Evolutionary conservation across 129 eudicot genomes (phyloP), one percentile per base, ranked within the genome.

Genomic region (Flaveria robusta): DNA sequence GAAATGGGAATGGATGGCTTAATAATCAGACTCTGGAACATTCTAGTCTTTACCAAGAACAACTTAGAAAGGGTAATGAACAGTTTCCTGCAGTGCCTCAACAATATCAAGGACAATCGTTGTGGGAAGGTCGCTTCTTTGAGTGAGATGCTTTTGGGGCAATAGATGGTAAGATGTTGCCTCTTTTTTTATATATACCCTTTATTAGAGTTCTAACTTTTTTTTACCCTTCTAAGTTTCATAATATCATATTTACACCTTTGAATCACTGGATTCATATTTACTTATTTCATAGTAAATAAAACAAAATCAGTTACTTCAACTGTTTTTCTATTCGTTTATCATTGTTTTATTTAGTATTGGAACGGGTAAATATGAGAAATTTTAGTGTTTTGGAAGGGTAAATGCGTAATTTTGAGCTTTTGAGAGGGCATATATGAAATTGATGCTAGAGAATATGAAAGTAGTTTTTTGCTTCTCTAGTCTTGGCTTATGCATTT

Each of bases 111-210:
- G 97, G 96, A 39, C 97, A 89, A 72, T 81, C 97, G 26, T 80
- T 86, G 58, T 91, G 96, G 99, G 96, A 87, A 80, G 86, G 89
- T 77, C 89, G 89, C 49, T 89, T 86, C 86, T 79, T 86, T 75
- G 97, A 82, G 95, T 91, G 97, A 90, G 83, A 78, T 83, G 84
- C 65, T 68, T 69, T 64, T 64, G 77, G 77, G 79, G 63, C 76
- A 78, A 55, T 78, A 69, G 79, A 87, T 81, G 87, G 93, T 90
- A 80, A 20, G 80, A 22, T 34, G 45, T 27, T 34, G 3, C 2
- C 23, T 69, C 15, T 51, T 19, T 49, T n/a, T 73, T 12, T 3
- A 72, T 27, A 23, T 24, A 24, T 63, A 12, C 66, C 34, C 37
- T 23, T 59, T 26, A 59, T 24, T 3, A 55, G 18, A 52, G 60